Evolutionary conservation across 1,139 yeast genomes (phyloP).

Genomic region (Meyerozyma carpophila): DNA sequence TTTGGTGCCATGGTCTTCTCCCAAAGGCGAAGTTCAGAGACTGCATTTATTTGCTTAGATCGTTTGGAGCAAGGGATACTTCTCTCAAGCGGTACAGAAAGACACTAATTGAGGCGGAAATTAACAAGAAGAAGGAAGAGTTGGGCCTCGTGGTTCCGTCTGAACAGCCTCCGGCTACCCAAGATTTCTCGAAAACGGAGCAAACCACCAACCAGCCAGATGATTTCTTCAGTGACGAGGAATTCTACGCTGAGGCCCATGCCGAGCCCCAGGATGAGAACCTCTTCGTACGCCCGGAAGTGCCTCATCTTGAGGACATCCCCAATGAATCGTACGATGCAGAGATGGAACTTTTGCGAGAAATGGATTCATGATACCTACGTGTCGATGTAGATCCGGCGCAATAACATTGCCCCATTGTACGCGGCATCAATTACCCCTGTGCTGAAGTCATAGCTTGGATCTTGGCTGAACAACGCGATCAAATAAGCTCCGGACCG

Average conservation of each 20-base stretch:
- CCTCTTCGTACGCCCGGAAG: not conserved
- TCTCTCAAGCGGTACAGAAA: slow-evolving; percentile 31
- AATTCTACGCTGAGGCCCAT: not conserved
- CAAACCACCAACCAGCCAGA: not conserved
- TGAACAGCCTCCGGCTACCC: slow-evolving; percentile 3
- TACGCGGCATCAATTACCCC: slow-evolving; percentile 45
- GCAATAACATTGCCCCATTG: slow-evolving; percentile 31
- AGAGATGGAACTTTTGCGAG: slow-evolving; percentile 34
- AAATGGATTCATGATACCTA: slow-evolving; percentile 21
- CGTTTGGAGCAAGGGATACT: slow-evolving; percentile 28
- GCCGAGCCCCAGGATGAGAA: not conserved
- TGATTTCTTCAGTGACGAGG: not conserved
- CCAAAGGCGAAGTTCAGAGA: slow-evolving; percentile 77
- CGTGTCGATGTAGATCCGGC: slow-evolving; percentile 33
- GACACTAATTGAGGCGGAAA: slow-evolving; percentile 30
- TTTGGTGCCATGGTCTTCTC: slow-evolving; percentile 80
- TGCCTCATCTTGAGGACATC: slow-evolving; percentile 5
- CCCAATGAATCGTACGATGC: slow-evolving; percentile 24
- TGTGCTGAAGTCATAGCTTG: slow-evolving; percentile 26
- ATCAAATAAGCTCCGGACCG: slow-evolving; percentile 56
- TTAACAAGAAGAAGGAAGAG: slow-evolving; percentile 26
- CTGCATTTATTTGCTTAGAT: slow-evolving; percentile 35
- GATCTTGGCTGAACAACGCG: slow-evolving; percentile 39
- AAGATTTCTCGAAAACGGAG: not conserved
- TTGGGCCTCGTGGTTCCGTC: slow-evolving; percentile 24